These are phyloP conservation scores for Collybia sordida DNA, from an alignment of 768 basidiomycete genomes.

Conservation along the genomic window DNA sequence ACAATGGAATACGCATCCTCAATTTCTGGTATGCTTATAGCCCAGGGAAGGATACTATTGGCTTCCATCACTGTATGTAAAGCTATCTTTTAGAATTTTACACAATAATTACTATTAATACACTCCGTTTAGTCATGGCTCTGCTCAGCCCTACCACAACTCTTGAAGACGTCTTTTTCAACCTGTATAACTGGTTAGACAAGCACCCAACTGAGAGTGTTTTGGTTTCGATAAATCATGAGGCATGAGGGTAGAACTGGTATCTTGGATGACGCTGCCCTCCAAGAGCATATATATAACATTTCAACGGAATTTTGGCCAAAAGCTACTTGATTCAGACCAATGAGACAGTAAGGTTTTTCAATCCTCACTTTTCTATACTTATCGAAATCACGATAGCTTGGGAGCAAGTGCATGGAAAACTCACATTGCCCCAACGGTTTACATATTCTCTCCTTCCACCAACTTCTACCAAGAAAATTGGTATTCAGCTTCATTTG, in stretches of 20 bases:
- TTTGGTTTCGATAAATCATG: constrained; percentile 48
- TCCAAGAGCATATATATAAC: constrained; percentile 41
- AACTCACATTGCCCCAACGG: constrained; percentile 49
- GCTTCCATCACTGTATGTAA: constrained; percentile 45
- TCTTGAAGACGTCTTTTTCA: constrained; percentile 50
- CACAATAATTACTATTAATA: neutral
- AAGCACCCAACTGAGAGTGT: constrained; percentile 51
- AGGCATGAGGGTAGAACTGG: constrained; percentile 47
- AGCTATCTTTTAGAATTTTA: neutral
- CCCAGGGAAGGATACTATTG: constrained; percentile 49
- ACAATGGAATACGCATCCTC: constrained; percentile 48
- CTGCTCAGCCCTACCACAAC: constrained; percentile 44
- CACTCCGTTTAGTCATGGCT: constrained; percentile 28
- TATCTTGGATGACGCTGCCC: constrained; percentile 38
- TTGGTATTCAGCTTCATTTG: constrained; percentile 44
- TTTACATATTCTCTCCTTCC: constrained; percentile 43
- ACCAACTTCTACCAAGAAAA: constrained; percentile 30
- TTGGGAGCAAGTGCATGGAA: constrained; percentile 52
- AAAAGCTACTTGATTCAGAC: constrained; percentile 47
- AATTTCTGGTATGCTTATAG: constrained; percentile 49
- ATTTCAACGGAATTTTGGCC: constrained; percentile 37
- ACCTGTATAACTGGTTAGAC: constrained; percentile 51
- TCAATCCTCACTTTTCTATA: no score
- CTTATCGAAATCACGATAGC: no score
- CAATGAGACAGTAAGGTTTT: constrained; percentile 34